Base-by-base conservation (phyloP, 768 basidiomycete species). In the Lactifluus echinatus region DNA sequence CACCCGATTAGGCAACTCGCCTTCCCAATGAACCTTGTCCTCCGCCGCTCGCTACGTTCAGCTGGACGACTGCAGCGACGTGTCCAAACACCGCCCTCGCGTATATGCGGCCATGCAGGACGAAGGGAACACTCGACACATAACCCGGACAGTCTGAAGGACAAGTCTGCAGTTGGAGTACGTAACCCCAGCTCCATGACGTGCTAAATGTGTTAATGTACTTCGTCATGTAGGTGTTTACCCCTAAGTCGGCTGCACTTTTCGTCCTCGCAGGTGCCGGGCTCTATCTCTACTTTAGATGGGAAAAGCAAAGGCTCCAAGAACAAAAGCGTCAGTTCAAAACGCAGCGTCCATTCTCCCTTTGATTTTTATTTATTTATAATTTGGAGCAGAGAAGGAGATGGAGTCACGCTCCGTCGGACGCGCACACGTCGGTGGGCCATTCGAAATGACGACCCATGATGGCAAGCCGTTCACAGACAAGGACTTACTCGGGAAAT, bases 381-480 rank as follows among this genome's bases (percentile, higher is more conserved):
- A 33, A 15, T 15, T 33, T 10, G 17, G 48, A 7, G 7, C 56
- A 28, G 92, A 85, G 63, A 81, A 87, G 65, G 89, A 93, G 67
- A 77, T 80, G 1, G 81, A 80, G 17, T 79, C 79, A 21, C 83
- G 83, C 61, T 82, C 84, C 21, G 83, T 88, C 63, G 95, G 95
- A 6, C 79, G 89, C 57, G 89, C 96, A 0, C 76, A 87, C 44
- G 85, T 99, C 55, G 96, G 96, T 17, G 96, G 96, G 1, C 87
- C 94, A 0, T 98, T 99, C 76, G 71, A 73, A 4, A 76, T 98
- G 48, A 80, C 76, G 4, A 80, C 83, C 7, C 84, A 87, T 46
- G 73, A 82, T 8, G 83, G 82, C 55, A 69, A 68, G 53, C 70
- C 80, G 0, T 98, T 93, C 72, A 87, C 92, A 1, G 86, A 97